phyloP scores from a whole-genome alignment of 345 rosid genomes.

The Corymbia maculata region DNA sequence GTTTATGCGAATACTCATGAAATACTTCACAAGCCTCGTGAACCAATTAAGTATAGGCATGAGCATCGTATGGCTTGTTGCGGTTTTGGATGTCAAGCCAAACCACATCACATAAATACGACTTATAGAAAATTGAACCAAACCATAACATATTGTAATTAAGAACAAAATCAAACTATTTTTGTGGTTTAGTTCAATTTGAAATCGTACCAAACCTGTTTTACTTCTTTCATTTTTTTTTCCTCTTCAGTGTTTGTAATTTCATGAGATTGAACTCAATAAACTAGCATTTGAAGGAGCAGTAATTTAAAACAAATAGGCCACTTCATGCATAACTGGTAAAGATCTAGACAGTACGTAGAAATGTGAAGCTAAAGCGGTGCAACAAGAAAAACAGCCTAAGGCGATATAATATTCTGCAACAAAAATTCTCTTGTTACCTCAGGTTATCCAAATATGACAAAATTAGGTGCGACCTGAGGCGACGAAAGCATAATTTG shows the following conservation, averaged over 20 bases:
- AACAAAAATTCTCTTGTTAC: background rate
- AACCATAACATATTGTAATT: background rate
- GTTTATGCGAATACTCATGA: background rate
- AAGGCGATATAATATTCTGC: background rate
- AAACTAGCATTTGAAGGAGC: background rate
- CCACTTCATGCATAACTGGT: background rate
- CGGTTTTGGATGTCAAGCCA: background rate
- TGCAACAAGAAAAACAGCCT: background rate
- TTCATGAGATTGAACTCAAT: background rate
- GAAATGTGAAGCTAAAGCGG: background rate
- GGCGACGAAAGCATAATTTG: background rate
- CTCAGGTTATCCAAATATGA: background rate
- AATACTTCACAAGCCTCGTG: no score
- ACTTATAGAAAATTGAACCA: background rate
- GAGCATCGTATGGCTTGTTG: accelerated
- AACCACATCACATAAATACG: background rate
- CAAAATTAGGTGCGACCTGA: background rate
- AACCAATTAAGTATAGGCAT: accelerated
- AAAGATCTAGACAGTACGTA: background rate
- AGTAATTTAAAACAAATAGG: background rate
- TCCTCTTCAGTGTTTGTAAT: background rate
- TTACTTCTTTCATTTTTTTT: background rate
- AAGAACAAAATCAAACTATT: background rate
- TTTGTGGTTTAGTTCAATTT: background rate
- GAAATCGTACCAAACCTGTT: background rate